Percentiles rank a stretch among this genome's conserved stretches.
Conservation (phyloP, 1,284 basidiomycete genomes). For the Trametes pubescens region DNA sequence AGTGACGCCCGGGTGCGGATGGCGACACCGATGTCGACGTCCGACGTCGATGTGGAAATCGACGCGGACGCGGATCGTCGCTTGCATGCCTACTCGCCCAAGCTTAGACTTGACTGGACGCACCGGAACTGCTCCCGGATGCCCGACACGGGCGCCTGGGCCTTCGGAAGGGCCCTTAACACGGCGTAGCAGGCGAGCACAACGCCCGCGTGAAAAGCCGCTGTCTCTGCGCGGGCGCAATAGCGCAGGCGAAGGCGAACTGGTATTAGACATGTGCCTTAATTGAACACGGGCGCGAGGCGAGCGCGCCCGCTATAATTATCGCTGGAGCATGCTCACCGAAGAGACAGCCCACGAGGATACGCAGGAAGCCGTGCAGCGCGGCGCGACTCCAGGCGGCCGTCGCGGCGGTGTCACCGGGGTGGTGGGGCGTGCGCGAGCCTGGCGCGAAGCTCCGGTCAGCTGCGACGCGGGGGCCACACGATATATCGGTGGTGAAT, state of each 20-base stretch:
- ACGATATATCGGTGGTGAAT: not conserved
- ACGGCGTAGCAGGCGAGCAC: constrained; percentile 62
- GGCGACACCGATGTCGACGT: not conserved
- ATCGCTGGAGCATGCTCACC: constrained; percentile 47
- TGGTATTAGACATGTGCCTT: constrained; percentile 25
- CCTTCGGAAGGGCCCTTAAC: constrained; percentile 46
- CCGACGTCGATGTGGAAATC: not conserved
- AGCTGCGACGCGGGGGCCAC: constrained; percentile 11
- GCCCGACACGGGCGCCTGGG: constrained; percentile 49
- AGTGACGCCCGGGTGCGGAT: constrained; percentile 2
- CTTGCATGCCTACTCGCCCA: not conserved
- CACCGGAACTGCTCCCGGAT: constrained; percentile 69
- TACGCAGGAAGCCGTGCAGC: constrained; percentile 58
- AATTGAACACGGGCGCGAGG: constrained; percentile 11
- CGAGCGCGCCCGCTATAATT: constrained; percentile 2
- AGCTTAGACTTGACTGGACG: constrained; percentile 29
- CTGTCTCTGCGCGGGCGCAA: constrained; percentile 58
- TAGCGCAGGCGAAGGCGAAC: not conserved
- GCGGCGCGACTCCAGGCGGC: constrained; percentile 48
- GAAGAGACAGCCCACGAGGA: constrained; percentile 67
- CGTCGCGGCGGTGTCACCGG: constrained; percentile 30
- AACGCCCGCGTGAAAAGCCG: constrained; percentile 75
- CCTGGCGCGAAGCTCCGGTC: constrained; percentile 21
- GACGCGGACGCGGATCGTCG: constrained; percentile 9
- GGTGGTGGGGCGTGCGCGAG: constrained; percentile 21